Evolutionary conservation across 192 early-diverging fungal genomes (phyloP).

Genomic region (Spizellomyces sp.): DNA sequence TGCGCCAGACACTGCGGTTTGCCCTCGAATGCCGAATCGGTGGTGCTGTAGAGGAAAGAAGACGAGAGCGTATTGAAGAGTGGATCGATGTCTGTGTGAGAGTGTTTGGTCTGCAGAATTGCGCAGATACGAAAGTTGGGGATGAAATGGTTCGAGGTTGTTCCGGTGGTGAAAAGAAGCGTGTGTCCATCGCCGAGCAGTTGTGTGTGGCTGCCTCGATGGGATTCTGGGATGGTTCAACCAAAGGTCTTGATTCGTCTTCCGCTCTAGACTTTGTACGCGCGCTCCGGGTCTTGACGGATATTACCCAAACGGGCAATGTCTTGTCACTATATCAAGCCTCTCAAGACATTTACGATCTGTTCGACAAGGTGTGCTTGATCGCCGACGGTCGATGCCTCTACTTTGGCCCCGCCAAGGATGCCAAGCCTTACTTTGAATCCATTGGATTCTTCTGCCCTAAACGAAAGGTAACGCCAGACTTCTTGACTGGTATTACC

Average conservation of each 20-base stretch:
- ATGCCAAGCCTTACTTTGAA: slow-evolving; percentile 35
- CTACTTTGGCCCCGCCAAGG: slow-evolving; percentile 69
- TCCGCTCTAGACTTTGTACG: slow-evolving; percentile 81
- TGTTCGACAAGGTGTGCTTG: slow-evolving; percentile 61
- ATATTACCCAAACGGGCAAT: slow-evolving; percentile 49
- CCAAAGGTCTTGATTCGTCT: slow-evolving; percentile 77
- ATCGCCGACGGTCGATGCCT: slow-evolving; percentile 42
- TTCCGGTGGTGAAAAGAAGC: slow-evolving; percentile 84
- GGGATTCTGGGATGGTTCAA: slow-evolving; percentile 58
- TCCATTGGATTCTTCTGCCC: slow-evolving; percentile 27
- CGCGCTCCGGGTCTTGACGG: slow-evolving; percentile 72
- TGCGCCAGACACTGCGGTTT: slow-evolving; percentile 76
- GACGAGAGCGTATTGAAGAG: slow-evolving; percentile 55
- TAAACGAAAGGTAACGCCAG: slow-evolving; percentile 66
- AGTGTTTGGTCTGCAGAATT: slow-evolving; percentile 38
- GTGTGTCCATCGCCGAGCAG: slow-evolving; percentile 79
- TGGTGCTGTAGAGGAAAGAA: slow-evolving; percentile 36
- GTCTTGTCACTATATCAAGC: slow-evolving; percentile 54
- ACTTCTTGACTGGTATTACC: slow-evolving; percentile 74
- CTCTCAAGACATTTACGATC: slow-evolving; percentile 72
- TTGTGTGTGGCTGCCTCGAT: slow-evolving; percentile 45
- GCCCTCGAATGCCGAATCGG: slow-evolving; percentile 69
- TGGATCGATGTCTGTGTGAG: slow-evolving; percentile 45
- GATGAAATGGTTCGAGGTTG: slow-evolving; percentile 57
- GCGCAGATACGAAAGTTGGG: slow-evolving; percentile 53